Conservation (phyloP, 2,329 filamentous ascomycete species). For the Lasiodiplodia theobromae region DNA sequence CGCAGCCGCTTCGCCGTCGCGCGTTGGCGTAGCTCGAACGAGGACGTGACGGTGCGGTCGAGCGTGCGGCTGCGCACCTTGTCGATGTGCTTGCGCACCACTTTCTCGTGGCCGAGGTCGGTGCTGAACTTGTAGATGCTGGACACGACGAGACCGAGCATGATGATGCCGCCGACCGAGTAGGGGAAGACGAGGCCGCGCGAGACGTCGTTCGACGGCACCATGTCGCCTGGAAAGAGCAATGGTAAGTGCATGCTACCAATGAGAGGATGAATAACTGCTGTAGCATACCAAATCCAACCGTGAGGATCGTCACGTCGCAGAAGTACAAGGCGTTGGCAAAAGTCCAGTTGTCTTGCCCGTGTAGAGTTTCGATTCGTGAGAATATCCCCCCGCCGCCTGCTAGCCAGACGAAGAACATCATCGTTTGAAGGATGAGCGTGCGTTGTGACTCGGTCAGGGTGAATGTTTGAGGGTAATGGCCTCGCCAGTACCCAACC, state of each 20-base stretch:
- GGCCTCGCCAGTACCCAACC: slow-evolving; percentile 74
- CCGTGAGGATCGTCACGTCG: slow-evolving; percentile 51
- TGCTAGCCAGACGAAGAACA: slow-evolving; percentile 81
- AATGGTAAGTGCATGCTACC: neutral
- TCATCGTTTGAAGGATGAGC: slow-evolving; percentile 87
- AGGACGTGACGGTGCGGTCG: slow-evolving; percentile 60
- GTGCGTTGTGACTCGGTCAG: slow-evolving; percentile 84
- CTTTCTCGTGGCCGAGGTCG: slow-evolving; percentile 67
- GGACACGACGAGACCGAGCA: slow-evolving; percentile 81
- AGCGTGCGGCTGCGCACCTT: slow-evolving; percentile 62
- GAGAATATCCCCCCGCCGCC: slow-evolving; percentile 79
- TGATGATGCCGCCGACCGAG: slow-evolving; percentile 82
- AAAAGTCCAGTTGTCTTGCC: slow-evolving; percentile 68
- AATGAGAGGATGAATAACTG: neutral
- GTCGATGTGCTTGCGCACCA: slow-evolving; percentile 66
- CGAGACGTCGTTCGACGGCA: slow-evolving; percentile 62
- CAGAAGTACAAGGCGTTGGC: slow-evolving; percentile 68
- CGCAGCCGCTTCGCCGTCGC: slow-evolving; percentile 28
- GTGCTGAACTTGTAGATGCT: slow-evolving; percentile 74
- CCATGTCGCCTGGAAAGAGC: slow-evolving; percentile 56
- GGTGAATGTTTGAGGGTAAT: slow-evolving; percentile 80
- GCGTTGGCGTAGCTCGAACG: slow-evolving; percentile 55
- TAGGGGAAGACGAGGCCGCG: slow-evolving; percentile 82
- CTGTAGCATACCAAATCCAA: slow-evolving; percentile 40
- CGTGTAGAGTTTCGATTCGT: slow-evolving; percentile 62